Conservation (phyloP, 176 grass and related monocot species). For the Juncus inflexus region DNA sequence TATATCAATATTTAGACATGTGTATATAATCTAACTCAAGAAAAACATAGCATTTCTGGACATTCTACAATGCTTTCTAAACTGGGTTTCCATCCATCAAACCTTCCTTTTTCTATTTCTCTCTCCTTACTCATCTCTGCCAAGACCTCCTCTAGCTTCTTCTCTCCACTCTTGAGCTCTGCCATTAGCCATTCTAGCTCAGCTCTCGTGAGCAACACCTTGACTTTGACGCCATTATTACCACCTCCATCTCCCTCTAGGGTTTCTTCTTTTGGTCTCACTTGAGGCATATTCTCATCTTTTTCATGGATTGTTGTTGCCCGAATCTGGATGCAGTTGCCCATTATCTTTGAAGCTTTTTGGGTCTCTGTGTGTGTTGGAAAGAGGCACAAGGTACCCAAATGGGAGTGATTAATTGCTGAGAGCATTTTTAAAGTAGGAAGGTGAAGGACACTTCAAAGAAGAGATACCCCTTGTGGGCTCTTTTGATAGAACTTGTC, state of each 20-base stretch:
- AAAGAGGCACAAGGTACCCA: slow-evolving; percentile 28
- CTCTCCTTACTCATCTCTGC: slow-evolving; percentile 34
- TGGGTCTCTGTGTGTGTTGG: slow-evolving; percentile 18
- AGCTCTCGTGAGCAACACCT: slow-evolving; percentile 52
- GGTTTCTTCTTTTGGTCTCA: slow-evolving; percentile 15
- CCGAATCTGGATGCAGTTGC: slow-evolving; percentile 22
- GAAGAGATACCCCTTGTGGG: background rate
- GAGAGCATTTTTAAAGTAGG: slow-evolving; percentile 18
- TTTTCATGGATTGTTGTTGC: slow-evolving; percentile 1
- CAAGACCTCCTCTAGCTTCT: slow-evolving; percentile 57
- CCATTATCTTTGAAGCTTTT: background rate
- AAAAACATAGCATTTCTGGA: slow-evolving; percentile 29
- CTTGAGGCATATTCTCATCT: slow-evolving; percentile 22
- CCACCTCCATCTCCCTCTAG: background rate
- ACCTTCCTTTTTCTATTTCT: slow-evolving; percentile 19
- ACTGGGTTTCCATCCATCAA: slow-evolving; percentile 46
- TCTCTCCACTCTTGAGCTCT: slow-evolving; percentile 63
- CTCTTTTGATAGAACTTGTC: background rate
- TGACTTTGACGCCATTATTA: slow-evolving; percentile 39
- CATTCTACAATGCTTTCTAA: slow-evolving; percentile 64
- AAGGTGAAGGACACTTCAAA: slow-evolving; percentile 24
- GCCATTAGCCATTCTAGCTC: slow-evolving; percentile 82
- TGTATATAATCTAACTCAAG: slow-evolving; percentile 1
- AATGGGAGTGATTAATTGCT: slow-evolving; percentile 26
- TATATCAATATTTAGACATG: background rate